These are phyloP conservation scores for Hanseniaspora uvarum DNA, from an alignment of 1,139 yeast species.

Conservation along the genomic window DNA sequence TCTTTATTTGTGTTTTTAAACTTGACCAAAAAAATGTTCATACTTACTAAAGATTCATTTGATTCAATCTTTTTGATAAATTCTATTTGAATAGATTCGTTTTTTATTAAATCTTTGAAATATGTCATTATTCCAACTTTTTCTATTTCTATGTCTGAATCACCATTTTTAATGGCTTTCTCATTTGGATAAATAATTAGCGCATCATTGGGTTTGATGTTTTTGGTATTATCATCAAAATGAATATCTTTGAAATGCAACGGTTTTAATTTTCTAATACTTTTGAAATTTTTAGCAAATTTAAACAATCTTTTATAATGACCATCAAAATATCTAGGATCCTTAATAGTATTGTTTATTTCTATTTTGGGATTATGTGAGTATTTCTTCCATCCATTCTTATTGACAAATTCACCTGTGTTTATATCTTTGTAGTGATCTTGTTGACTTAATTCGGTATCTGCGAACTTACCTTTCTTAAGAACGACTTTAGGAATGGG, in stretches of 20 bases:
- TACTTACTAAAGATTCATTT: slow-evolving; percentile 57
- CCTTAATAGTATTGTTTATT: background rate
- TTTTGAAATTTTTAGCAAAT: slow-evolving; percentile 3
- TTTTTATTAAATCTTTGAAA: background rate
- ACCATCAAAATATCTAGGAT: slow-evolving; percentile 11
- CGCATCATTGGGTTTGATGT: background rate
- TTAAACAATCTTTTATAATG: slow-evolving; percentile 2
- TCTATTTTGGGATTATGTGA: background rate
- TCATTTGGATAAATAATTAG: slow-evolving; percentile 3
- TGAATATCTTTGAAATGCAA: background rate
- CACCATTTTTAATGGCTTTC: slow-evolving; percentile 3
- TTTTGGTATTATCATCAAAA: slow-evolving; percentile 5
- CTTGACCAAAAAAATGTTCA: slow-evolving; percentile 59
- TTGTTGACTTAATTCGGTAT: slow-evolving; percentile 6
- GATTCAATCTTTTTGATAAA: slow-evolving; percentile 2
- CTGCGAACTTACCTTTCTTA: background rate
- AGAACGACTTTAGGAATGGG: background rate
- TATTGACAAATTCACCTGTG: slow-evolving; percentile 4
- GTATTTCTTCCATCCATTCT: slow-evolving; percentile 1
- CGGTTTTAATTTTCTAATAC: background rate
- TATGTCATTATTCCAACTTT: background rate
- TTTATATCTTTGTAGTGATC: slow-evolving; percentile 10
- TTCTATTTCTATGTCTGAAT: slow-evolving; percentile 1
- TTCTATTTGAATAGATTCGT: background rate
- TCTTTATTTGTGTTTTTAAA: slow-evolving; percentile 47